phyloP scores from a whole-genome alignment of 345 rosid species.

The Arabidopsis suecica region DNA sequence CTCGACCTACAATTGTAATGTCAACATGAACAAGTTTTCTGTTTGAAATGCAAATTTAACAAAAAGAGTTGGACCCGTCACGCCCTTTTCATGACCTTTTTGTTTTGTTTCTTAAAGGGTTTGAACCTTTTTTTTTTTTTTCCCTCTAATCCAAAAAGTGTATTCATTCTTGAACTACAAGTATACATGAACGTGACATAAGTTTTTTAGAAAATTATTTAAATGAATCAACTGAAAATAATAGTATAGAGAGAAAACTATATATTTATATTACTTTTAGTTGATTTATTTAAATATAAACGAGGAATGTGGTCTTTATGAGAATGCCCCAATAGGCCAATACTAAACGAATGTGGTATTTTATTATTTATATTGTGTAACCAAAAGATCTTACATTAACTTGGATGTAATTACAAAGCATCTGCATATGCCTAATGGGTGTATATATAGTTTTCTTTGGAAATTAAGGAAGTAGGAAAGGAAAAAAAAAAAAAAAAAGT shows the following conservation, averaged over 20 bases:
- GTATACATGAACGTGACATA: slow-evolving; percentile 27
- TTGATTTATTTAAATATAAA: not conserved
- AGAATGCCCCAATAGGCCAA: not conserved
- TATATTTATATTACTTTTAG: not conserved
- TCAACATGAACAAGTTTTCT: slow-evolving; percentile 25
- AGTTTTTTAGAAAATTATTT: not conserved
- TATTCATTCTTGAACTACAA: slow-evolving; percentile 8
- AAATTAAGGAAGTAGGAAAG: slow-evolving; percentile 2
- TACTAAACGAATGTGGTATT: not conserved
- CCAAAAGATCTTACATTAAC: slow-evolving; percentile 12
- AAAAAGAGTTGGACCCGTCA: slow-evolving; percentile 24
- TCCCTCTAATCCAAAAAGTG: not conserved
- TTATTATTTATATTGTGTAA: slow-evolving; percentile 4
- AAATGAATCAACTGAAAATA: not conserved
- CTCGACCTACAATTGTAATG: slow-evolving; percentile 17
- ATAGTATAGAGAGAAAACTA: not conserved
- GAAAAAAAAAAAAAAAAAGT: not conserved
- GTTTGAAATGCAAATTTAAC: slow-evolving; percentile 9
- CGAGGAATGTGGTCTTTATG: not conserved
- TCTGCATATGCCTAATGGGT: slow-evolving; percentile 30
- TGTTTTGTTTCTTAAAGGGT: slow-evolving; percentile 13
- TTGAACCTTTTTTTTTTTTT: not conserved
- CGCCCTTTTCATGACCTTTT: slow-evolving; percentile 33
- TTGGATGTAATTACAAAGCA: slow-evolving; percentile 33
- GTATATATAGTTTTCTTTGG: slow-evolving; percentile 25